Evolutionary conservation across 768 basidiomycete genomes (phyloP), one percentile per base, ranked within the genome.

Genomic region (Boletus reticulatus): DNA sequence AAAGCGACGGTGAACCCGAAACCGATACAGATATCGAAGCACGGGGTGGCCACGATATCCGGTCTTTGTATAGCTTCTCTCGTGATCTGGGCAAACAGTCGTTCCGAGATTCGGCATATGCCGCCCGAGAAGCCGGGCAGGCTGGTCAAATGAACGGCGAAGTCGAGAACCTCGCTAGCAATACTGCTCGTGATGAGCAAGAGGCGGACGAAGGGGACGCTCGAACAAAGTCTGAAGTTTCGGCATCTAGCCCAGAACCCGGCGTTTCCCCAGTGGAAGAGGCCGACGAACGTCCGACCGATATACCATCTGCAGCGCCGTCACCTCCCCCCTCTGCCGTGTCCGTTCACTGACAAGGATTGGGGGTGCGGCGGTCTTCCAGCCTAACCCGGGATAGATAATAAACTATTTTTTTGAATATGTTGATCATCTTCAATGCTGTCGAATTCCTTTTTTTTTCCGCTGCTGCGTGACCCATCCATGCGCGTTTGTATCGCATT

Each of bases 371-470:
- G 44, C 44, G 49, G 46, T 39, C 43, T 14, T 46, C 36, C 43
- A 42, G 29, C 59, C 53, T 39, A 42, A 56, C 52, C 57, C 36
- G 52, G 53, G 48, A 65, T 67, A 69, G 67, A 67, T 67, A 57
- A 58, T 64, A 58, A 57, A 65, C 60, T 66, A 58, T 66, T 66
- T 64, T 67, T 68, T 70, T 68, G 68, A 68, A 64, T 64, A 66
- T 69, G 68, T 69, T 65, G 68, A 69, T 51, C 68, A 64, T 70
- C 61, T 69, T 70, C 67, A 69, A 59, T 61, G 62, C 34, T 59
- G 56, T 68, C 57, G 57, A 50, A 31, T 50, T 29, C 43, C 36
- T 14, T 17, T 45, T 46, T 29, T 27, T 51, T 41, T 43, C 36
- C 39, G 48, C 46, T 48, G 56, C 54, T 59, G 22, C 58, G 58